These are phyloP conservation scores for Phlebiopsis gigantea DNA, from an alignment of 768 basidiomycete species.

Conservation along the genomic window DNA sequence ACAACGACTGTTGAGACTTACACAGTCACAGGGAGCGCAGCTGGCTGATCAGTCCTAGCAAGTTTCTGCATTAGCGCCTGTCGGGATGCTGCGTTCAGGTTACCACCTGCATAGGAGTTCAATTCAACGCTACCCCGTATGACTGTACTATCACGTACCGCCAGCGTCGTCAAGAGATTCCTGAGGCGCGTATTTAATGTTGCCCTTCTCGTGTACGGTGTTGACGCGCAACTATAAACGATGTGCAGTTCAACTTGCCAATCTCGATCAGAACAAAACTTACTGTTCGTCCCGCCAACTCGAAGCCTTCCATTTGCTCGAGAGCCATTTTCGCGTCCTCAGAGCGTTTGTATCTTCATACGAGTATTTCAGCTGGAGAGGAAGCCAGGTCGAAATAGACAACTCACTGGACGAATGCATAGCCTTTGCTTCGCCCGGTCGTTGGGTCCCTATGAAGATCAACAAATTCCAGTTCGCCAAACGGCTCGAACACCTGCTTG, in stretches of 20 bases:
- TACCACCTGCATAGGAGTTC: slow-evolving; percentile 62
- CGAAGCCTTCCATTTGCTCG: slow-evolving; percentile 99
- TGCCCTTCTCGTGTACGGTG: slow-evolving; percentile 89
- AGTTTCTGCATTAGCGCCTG: slow-evolving; percentile 99
- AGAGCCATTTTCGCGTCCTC: slow-evolving; percentile 96
- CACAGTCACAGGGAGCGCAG: slow-evolving; percentile 54
- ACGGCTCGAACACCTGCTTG: slow-evolving; percentile 98
- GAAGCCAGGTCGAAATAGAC: slow-evolving; percentile 3
- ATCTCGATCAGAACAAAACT: slow-evolving; percentile 16
- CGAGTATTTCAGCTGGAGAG: not conserved
- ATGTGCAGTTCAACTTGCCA: not conserved
- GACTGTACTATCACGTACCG: slow-evolving; percentile 42
- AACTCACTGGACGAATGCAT: slow-evolving; percentile 89
- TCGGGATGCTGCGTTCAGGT: slow-evolving; percentile 96
- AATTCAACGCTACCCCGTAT: not conserved
- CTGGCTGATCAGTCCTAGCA: slow-evolving; percentile 81
- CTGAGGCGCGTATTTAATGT: slow-evolving; percentile 65
- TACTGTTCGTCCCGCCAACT: slow-evolving; percentile 91
- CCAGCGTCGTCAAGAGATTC: slow-evolving; percentile 87
- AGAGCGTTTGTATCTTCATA: slow-evolving; percentile 74
- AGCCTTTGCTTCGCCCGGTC: slow-evolving; percentile 96
- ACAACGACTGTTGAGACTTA: slow-evolving; percentile 30
- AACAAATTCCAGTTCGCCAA: slow-evolving; percentile 97
- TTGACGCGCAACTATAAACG: slow-evolving; percentile 65
- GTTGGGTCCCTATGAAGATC: slow-evolving; percentile 94